phyloP scores from a whole-genome alignment of 2,329 filamentous ascomycete species.

The Aspergillus sp. region DNA sequence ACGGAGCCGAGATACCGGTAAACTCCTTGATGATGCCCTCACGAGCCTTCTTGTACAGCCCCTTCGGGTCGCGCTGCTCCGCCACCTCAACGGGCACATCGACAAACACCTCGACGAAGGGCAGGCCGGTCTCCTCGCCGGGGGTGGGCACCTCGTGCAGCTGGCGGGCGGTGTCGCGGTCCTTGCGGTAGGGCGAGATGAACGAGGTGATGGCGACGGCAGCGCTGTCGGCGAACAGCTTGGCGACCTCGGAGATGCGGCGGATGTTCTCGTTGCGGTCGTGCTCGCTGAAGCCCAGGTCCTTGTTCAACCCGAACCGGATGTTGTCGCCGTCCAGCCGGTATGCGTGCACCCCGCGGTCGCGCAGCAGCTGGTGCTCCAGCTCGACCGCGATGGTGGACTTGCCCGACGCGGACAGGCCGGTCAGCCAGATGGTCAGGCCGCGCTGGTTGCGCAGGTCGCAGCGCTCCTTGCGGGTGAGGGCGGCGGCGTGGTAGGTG shows the following conservation, averaged over 20 bases:
- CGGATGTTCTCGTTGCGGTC: slow-evolving; percentile 98
- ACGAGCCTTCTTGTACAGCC: slow-evolving; percentile 93
- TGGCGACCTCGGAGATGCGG: slow-evolving; percentile 92
- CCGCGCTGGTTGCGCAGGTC: slow-evolving; percentile 72
- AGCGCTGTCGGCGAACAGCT: slow-evolving; percentile 89
- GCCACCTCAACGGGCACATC: slow-evolving; percentile 89
- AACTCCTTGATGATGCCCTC: slow-evolving; percentile 96
- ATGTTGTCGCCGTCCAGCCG: slow-evolving; percentile 97
- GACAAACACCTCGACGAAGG: slow-evolving; percentile 91
- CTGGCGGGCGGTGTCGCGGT: slow-evolving; percentile 76
- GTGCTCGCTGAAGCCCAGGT: slow-evolving; percentile 88
- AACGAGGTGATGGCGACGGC: slow-evolving; percentile 91
- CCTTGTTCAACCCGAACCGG: slow-evolving; percentile 96
- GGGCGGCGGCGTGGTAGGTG: slow-evolving; percentile 44
- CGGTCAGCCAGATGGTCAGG: slow-evolving; percentile 97
- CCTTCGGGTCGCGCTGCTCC: slow-evolving; percentile 95
- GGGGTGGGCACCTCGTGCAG: slow-evolving; percentile 66
- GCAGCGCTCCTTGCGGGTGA: slow-evolving; percentile 42
- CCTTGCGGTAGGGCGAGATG: slow-evolving; percentile 90
- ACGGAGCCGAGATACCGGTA: slow-evolving; percentile 91
- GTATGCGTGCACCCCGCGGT: slow-evolving; percentile 78
- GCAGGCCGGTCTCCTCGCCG: slow-evolving; percentile 62
- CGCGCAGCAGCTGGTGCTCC: slow-evolving; percentile 81
- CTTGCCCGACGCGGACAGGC: slow-evolving; percentile 93
- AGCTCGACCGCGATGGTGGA: slow-evolving; percentile 95